Base-by-base conservation (phyloP, 257 asterid species). In the Hygrophila difformis region DNA sequence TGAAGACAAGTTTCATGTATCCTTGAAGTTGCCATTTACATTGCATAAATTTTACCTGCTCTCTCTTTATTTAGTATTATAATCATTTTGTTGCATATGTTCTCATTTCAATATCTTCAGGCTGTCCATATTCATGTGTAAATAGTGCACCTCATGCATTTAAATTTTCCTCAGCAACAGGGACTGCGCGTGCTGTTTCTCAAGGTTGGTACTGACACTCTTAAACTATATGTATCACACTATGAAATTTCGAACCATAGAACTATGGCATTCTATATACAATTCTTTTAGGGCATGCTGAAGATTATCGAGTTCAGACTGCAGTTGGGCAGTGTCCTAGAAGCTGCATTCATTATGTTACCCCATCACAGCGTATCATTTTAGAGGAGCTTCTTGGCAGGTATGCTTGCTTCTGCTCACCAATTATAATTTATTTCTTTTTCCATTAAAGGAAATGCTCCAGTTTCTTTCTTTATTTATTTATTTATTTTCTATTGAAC, bases 311-410 rank as follows among this genome's bases (percentile, higher is more conserved):
- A 60, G 84, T 88, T 61, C 81, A 71, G 53, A 44, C 57, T 56
- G 95, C 97, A 49, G 87, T 70, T 12, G 78, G 83, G 33, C 94
- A 75, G 73, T 88, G 97, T 71, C 97, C 95, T 11, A 78, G 84
- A 66, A 75, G 63, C 53, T 84, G 97, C 47, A 84, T 88, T 39
- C 92, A 84, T 55, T 81, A 74, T 56, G 97, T 84, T 20, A 88
- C 97, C 37, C 94, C 94, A 48, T 78, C 84, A 39, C 97, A 88
- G 59, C 76, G 95, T 74, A 55, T 77, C 38, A 64, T 88, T 65
- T 75, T 84, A 37, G 91, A 84, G 78, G 97, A 88, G 78, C 82
- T 88, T 43, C 97, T 84, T 55, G 66, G 57, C 26, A 67, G 89
- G 97, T 77, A 65, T 2, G 22, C 1, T 26, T 31, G 36, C 51